Conservation (phyloP, 345 rosid genomes). For the Citrus medica region DNA sequence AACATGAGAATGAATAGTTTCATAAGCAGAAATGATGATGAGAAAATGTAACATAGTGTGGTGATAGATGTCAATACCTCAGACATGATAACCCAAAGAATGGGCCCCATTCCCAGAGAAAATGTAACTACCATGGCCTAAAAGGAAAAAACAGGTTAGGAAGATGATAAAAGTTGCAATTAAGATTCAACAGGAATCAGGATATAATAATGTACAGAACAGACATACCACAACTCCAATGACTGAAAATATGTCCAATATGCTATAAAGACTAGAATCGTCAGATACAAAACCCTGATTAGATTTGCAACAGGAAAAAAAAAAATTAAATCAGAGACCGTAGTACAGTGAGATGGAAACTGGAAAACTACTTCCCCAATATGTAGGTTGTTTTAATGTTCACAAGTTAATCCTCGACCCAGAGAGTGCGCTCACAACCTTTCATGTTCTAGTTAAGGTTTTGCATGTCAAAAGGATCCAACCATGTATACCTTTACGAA, state of each 20-base stretch:
- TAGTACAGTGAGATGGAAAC: neutral
- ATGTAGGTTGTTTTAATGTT: neutral
- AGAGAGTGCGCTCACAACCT: no score
- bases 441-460: no score
- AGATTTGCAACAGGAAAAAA: constrained; percentile 5
- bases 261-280: constrained; percentile 50
- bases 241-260: constrained; percentile 64
- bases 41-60: neutral
- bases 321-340: neutral
- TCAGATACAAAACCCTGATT: constrained; percentile 53
- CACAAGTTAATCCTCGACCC: neutral
- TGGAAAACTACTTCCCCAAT: neutral
- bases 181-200: constrained; percentile 7
- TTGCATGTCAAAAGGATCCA: neutral
- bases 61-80: constrained; percentile 50
- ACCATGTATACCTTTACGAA: constrained; percentile 43
- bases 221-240: constrained; percentile 90
- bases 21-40: neutral
- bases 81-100: constrained; percentile 99
- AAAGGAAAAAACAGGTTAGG: constrained; percentile 18
- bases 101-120: constrained; percentile 91
- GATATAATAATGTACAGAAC: neutral
- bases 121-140: constrained; percentile 75
- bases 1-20: neutral
- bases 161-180: neutral